Evolutionary conservation across 2,329 filamentous ascomycete species (phyloP).

Genomic region (Tothia fuscella): DNA sequence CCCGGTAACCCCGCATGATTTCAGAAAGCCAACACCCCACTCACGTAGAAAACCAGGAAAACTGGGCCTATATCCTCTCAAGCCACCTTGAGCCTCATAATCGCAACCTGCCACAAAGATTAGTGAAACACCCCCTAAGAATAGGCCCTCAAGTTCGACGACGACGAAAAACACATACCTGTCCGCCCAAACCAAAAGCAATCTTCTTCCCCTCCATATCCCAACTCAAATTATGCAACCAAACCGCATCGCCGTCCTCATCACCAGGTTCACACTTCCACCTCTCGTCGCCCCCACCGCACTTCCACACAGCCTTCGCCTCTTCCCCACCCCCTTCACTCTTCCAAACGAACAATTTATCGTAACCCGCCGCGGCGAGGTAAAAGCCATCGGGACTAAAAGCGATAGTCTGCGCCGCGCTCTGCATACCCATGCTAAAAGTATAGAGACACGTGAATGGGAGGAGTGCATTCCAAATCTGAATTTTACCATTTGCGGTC

Average conservation of each 20-base stretch:
- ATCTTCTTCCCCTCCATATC: slow-evolving; percentile 26
- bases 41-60: no score
- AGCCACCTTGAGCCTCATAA: no score
- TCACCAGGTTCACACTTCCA: slow-evolving; percentile 12
- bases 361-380: slow-evolving; percentile 32
- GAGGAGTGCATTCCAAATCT: slow-evolving; percentile 27
- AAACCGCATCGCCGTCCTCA: slow-evolving; percentile 16
- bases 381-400: slow-evolving; percentile 33
- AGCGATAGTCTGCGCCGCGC: slow-evolving; percentile 17
- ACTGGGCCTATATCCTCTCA: no score
- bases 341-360: slow-evolving; percentile 35
- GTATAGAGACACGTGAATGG: slow-evolving; percentile 13
- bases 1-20: no score
- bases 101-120: no score
- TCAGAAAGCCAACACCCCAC: no score
- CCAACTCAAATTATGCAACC: slow-evolving; percentile 24
- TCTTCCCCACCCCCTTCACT: slow-evolving; percentile 21
- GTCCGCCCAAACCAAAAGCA: slow-evolving; percentile 20
- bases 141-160: no score
- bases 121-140: no score
- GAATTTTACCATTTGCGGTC: slow-evolving; percentile 27
- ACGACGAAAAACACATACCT: slow-evolving; percentile 6
- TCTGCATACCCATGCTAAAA: slow-evolving; percentile 16
- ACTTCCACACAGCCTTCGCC: slow-evolving; percentile 25
- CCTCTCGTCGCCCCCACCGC: slow-evolving; percentile 12